A percentile compares a stretch with the other conserved stretches of the same genome.
Evolutionary conservation across 352 stramenopile genomes (phyloP).

Genomic region (Pythium chondricola): DNA sequence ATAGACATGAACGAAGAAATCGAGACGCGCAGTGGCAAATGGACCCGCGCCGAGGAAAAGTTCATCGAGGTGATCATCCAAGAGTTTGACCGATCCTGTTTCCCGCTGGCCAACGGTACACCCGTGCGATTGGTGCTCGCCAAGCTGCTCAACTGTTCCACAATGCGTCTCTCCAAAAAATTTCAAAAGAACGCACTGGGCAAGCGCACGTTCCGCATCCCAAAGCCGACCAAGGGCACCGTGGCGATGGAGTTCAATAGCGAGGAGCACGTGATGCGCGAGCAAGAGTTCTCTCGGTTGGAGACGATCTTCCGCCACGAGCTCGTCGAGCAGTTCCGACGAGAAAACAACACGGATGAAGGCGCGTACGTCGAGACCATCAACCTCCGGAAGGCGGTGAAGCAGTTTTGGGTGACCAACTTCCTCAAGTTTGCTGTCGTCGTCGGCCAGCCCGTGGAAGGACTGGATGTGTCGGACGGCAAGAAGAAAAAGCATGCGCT

Average conservation of each 20-base stretch:
- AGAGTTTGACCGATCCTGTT: constrained; percentile 71
- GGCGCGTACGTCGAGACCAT: constrained; percentile 63
- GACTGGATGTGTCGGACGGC: constrained; percentile 66
- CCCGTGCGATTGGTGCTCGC: constrained; percentile 77
- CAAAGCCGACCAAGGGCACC: constrained; percentile 55
- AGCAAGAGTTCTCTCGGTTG: constrained; percentile 64
- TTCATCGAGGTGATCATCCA: constrained; percentile 80
- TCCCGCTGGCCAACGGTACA: constrained; percentile 77
- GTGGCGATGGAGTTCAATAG: constrained; percentile 66
- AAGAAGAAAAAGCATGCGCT: constrained; percentile 82
- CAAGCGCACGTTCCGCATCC: constrained; percentile 79
- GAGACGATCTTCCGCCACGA: constrained; percentile 78
- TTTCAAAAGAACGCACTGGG: constrained; percentile 86
- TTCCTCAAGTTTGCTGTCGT: constrained; percentile 81
- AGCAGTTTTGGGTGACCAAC: constrained; percentile 83
- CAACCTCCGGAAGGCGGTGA: constrained; percentile 64
- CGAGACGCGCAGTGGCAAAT: constrained; percentile 74
- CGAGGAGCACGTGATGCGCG: constrained; percentile 51
- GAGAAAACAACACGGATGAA: constrained; percentile 81
- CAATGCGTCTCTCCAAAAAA: constrained; percentile 87
- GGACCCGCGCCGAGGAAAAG: constrained; percentile 78
- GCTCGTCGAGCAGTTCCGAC: constrained; percentile 72
- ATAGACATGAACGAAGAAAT: constrained; percentile 73
- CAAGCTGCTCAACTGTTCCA: constrained; percentile 85
- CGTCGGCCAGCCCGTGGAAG: constrained; percentile 64